Evolutionary conservation across 1,284 basidiomycete species (phyloP).

Genomic region (Tilletia horrida): DNA sequence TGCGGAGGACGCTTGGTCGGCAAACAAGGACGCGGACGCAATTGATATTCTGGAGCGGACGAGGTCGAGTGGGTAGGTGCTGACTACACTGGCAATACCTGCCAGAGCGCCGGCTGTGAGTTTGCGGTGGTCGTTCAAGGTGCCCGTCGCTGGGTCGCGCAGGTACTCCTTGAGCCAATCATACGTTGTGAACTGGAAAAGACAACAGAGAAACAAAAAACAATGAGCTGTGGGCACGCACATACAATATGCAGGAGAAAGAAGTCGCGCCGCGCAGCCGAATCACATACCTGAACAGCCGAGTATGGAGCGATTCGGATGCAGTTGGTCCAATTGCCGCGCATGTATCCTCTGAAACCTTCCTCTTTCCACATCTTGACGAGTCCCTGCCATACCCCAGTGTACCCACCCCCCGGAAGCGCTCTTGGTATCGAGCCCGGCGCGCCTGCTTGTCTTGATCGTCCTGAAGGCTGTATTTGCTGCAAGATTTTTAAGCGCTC

Average conservation of each 20-base stretch:
- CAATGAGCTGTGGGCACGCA: no score
- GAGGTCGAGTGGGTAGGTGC: slow-evolving; percentile 89
- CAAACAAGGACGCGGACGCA: slow-evolving; percentile 58
- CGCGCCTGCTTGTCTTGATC: slow-evolving; percentile 21
- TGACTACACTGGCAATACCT: slow-evolving; percentile 82
- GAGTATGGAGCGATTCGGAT: slow-evolving; percentile 73
- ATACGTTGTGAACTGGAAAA: slow-evolving; percentile 74
- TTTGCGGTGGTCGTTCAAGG: slow-evolving; percentile 77
- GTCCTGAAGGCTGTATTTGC: slow-evolving; percentile 55
- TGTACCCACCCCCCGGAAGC: slow-evolving; percentile 38
- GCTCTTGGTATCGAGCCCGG: slow-evolving; percentile 13
- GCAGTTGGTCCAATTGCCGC: slow-evolving; percentile 81
- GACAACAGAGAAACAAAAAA: no score
- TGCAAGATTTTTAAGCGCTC: slow-evolving; percentile 93
- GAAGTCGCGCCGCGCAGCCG: no score
- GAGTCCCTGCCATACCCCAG: slow-evolving; percentile 47
- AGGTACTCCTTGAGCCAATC: slow-evolving; percentile 71
- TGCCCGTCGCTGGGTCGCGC: slow-evolving; percentile 53
- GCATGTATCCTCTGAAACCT: slow-evolving; percentile 85
- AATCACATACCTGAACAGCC: slow-evolving; percentile 61
- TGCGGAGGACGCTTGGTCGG: slow-evolving; percentile 24
- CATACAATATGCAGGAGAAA: no score
- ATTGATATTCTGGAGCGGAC: slow-evolving; percentile 89
- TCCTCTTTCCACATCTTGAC: slow-evolving; percentile 80
- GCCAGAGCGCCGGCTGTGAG: slow-evolving; percentile 80